A percentile compares a stretch with the other conserved stretches of the same genome.
Conservation (phyloP, 176 grass and related monocot genomes). For the Eleusine coracana region DNA sequence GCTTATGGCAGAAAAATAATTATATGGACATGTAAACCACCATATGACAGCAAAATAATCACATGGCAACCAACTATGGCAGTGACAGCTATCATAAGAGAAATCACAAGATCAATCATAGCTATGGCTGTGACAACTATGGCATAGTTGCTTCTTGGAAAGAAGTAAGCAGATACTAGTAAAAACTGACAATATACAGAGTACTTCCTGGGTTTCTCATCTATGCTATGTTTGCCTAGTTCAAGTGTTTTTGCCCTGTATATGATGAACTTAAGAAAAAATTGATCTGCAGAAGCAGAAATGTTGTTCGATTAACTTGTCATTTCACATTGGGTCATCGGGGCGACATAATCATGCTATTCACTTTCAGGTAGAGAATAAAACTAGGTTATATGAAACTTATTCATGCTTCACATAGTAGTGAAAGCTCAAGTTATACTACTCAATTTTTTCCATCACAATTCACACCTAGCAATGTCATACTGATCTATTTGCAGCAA, state of each 20-base stretch:
- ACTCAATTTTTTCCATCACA: not conserved
- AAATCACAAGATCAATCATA: too few relatives aligned
- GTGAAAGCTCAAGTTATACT: slow-evolving; percentile 14
- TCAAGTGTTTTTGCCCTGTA: not conserved
- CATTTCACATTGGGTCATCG: not conserved
- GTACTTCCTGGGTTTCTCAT: not conserved
- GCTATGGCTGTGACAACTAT: too few relatives aligned
- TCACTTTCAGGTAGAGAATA: not conserved
- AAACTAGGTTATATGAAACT: not conserved
- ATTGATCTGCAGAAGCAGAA: not conserved
- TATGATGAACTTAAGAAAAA: not conserved
- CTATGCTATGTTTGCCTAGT: slow-evolving; percentile 8
- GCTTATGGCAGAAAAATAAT: too few relatives aligned
- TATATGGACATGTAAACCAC: too few relatives aligned
- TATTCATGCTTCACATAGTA: not conserved
- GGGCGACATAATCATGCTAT: not conserved
- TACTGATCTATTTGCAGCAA: slow-evolving; percentile 40
- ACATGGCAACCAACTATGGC: too few relatives aligned
- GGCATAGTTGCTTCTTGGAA: slow-evolving; percentile 91
- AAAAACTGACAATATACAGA: not conserved
- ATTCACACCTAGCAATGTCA: slow-evolving; percentile 3
- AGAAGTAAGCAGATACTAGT: slow-evolving; percentile 73
- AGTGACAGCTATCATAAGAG: too few relatives aligned
- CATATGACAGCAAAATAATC: too few relatives aligned
- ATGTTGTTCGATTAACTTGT: not conserved